Evolutionary conservation across 2,329 filamentous ascomycete species (phyloP), one percentile per base, ranked within the genome.

Genomic region (Xylaria digitata): DNA sequence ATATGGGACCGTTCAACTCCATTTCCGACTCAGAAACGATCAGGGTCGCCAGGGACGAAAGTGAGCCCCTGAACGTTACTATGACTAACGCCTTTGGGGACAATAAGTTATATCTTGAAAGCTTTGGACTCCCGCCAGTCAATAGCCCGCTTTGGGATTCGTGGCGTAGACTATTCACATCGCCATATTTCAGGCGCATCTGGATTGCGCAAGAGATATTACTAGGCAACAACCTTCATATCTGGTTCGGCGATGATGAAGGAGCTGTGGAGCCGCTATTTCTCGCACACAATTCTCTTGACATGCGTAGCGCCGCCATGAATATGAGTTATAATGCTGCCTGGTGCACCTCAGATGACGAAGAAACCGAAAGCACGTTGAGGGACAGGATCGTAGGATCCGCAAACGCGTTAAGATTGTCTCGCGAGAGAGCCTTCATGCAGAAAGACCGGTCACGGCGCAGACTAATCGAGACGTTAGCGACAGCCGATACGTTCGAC

Each of bases 181-280:
- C 61, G 46, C 61, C 61, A n/a, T 68, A 68, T 48, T 68, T 65
- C 45, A 65, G 55, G 19, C 65, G 65, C 37, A 59, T 68, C 2
- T 68, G 65, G 65, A 68, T 68, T 13, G 26, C 13, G 45, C 65
- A 68, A 34, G 65, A 68, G 46, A 19, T 68, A 21, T 17, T 21
- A 19, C 46, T 68, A 11, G 61, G 61, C 9, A 61, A 58, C n/a
- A 60, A 58, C 9, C 49, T 64, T 13, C 52, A 48, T 11, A 48
- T 68, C 52, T 68, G 65, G 56, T 65, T 68, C 26, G 65, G 61
- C 1, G 45, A 49, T 17, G 57, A 34, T 2, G 57, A 43, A 21
- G 55, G 34, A n/a, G 40, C 11, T 34, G 65, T 56, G 1, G 50
- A 61, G 40, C 49, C 61, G 6, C 34, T 68, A 1, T 52, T 61